Evolutionary conservation across 108 stramenopile species (phyloP), one percentile per base, ranked within the genome.

Genomic region (Cyclotella atomus): DNA sequence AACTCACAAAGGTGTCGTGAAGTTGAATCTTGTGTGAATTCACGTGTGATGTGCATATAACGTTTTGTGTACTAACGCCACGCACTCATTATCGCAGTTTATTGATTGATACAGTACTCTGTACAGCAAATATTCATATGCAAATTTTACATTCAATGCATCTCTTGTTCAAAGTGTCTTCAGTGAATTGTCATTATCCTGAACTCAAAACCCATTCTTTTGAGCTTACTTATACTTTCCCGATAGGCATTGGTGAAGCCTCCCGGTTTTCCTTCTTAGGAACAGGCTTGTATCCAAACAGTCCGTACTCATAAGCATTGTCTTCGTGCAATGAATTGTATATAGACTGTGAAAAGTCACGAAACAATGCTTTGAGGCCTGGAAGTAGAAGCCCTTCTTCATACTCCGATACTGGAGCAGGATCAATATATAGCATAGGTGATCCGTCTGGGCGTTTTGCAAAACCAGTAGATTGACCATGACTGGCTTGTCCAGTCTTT

Each of bases 391-490:
- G 73, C 23, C 82, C 76, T 59, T 72, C 73, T 41, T 95, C 91
- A 76, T 92, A 92, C 10, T 73, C 81, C 2, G 91, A 92, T 24
- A 84, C 24, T 33, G 94, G 94, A 44, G 91, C 91, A 50, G 91
- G 91, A 70, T 81, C 87, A 29, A 88, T 80, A 69, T 95, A 95
- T 49, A 95, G 52, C 74, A 92, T 86, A 5, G 91, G 94, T 60
- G 91, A 79, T 36, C 83, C 76, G 3, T 56, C 61, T 14, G 89
- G 89, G n/a, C 75, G 53, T 36, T 55, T 75, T 14, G 53, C 12
- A 38, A 75, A 70, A 24, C 49, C 63, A 27, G 49, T 33, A 30
- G 84, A 29, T 44, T 87, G 84, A 29, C 56, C 72, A 8, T 41
- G 46, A 55, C 59, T 55, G 30, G 32, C 70, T 17, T 38, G 32